Evolutionary conservation across 2,329 filamentous ascomycete genomes (phyloP).

Genomic region (Aspergillus novofumigatus): DNA sequence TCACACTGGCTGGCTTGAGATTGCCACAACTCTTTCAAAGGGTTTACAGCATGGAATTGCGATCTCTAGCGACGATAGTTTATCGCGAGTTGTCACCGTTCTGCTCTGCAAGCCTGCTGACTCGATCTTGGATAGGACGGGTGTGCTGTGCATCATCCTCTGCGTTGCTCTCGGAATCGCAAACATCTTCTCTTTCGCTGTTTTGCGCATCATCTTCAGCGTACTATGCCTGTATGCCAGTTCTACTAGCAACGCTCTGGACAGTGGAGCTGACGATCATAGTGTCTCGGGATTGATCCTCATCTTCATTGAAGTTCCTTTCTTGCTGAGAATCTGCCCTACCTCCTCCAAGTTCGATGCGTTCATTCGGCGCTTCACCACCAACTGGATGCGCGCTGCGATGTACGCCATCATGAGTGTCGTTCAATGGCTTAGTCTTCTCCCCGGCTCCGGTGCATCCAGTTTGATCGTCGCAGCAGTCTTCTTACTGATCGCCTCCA

Average conservation of each 20-base stretch:
- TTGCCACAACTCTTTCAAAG: background rate
- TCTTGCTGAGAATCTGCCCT: slow-evolving; percentile 95
- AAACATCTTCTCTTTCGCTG: slow-evolving; percentile 60
- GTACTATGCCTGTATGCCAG: slow-evolving; percentile 52
- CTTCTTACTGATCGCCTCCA: slow-evolving; percentile 68
- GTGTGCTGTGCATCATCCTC: slow-evolving; percentile 59
- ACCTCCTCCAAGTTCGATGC: slow-evolving; percentile 85
- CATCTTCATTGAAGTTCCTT: slow-evolving; percentile 83
- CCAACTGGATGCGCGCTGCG: slow-evolving; percentile 92
- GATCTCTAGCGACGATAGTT: background rate
- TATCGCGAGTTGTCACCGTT: background rate
- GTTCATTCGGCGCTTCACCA: slow-evolving; percentile 86
- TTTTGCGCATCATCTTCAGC: slow-evolving; percentile 58
- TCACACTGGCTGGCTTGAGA: slow-evolving; percentile 12
- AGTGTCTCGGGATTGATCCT: slow-evolving; percentile 70
- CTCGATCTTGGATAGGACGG: slow-evolving; percentile 32
- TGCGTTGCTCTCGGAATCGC: slow-evolving; percentile 65
- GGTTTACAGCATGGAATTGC: background rate
- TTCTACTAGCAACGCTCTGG: background rate
- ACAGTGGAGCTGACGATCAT: slow-evolving; percentile 40
- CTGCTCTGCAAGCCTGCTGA: slow-evolving; percentile 11
- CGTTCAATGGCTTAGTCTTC: slow-evolving; percentile 79
- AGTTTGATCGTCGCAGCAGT: slow-evolving; percentile 84
- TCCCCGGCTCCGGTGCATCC: slow-evolving; percentile 52
- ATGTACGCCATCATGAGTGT: slow-evolving; percentile 79